phyloP scores from a whole-genome alignment of 371 early-diverging fungal genomes.

The Fennellomyces sp. region DNA sequence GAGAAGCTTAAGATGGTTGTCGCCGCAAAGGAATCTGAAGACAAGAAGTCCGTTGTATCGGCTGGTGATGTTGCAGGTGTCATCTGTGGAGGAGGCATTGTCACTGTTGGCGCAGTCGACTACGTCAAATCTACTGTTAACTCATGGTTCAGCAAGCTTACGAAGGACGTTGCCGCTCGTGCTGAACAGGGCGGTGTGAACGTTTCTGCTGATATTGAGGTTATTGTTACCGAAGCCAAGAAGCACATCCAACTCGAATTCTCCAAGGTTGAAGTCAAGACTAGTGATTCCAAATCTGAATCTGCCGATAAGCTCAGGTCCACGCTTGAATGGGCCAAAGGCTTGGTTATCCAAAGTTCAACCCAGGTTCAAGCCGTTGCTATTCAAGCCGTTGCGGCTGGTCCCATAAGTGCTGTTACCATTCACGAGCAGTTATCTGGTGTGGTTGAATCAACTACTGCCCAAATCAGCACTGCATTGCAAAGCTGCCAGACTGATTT shows the following conservation, averaged over 20 bases:
- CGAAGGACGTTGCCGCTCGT: slow-evolving; percentile 29
- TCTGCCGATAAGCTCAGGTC: neutral
- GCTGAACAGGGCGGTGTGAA: slow-evolving; percentile 35
- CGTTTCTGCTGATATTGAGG: slow-evolving; percentile 29
- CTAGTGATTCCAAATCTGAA: neutral
- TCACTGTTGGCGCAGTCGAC: slow-evolving; percentile 14
- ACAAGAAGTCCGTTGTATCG: neutral
- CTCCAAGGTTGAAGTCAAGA: too few relatives aligned
- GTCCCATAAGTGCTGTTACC: neutral
- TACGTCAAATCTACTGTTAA: slow-evolving; percentile 14
- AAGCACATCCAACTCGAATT: slow-evolving; percentile 6
- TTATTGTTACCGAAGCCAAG: slow-evolving; percentile 29
- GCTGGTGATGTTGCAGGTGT: neutral
- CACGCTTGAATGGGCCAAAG: slow-evolving; percentile 5
- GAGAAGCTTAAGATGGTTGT: neutral
- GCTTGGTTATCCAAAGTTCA: neutral
- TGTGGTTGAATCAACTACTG: neutral
- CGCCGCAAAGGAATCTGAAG: neutral
- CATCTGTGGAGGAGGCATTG: neutral
- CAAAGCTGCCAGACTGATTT: neutral
- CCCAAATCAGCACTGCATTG: neutral
- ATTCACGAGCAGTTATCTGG: slow-evolving; percentile 1
- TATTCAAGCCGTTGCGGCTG: slow-evolving; percentile 7
- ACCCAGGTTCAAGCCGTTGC: slow-evolving; percentile 12
- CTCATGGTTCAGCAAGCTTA: slow-evolving; percentile 30